Evolutionary conservation across 2,329 filamentous ascomycete species (phyloP).

Genomic region (Aaosphaeria pasadenensis): DNA sequence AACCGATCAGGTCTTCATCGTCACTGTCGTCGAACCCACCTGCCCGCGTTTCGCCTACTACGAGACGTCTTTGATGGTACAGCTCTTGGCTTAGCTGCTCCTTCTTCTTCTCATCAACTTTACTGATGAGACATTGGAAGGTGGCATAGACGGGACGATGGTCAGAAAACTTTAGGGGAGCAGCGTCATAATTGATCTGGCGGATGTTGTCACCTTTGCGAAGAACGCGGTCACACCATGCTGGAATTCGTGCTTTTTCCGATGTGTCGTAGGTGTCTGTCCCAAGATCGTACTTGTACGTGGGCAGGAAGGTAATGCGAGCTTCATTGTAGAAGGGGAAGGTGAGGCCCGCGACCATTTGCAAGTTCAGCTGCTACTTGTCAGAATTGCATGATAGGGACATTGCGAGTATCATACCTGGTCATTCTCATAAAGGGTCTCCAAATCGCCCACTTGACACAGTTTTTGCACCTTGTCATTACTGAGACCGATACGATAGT

Average conservation of each 20-base stretch:
- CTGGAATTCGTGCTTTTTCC: slow-evolving; percentile 90
- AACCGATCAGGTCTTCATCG: slow-evolving; percentile 78
- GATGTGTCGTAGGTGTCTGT: slow-evolving; percentile 90
- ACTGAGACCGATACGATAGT: slow-evolving; percentile 87
- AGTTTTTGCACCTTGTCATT: slow-evolving; percentile 75
- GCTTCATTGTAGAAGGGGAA: slow-evolving; percentile 93
- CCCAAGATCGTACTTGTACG: slow-evolving; percentile 92
- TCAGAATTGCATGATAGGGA: slow-evolving; percentile 12
- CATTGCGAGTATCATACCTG: slow-evolving; percentile 53
- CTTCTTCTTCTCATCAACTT: slow-evolving; percentile 72
- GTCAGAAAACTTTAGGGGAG: slow-evolving; percentile 84
- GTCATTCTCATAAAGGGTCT: slow-evolving; percentile 84
- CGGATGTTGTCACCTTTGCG: slow-evolving; percentile 80
- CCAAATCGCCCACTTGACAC: slow-evolving; percentile 69
- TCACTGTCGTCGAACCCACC: slow-evolving; percentile 58
- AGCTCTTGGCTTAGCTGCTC: slow-evolving; percentile 71
- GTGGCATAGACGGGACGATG: slow-evolving; percentile 92
- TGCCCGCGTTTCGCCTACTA: slow-evolving; percentile 63
- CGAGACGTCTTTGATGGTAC: slow-evolving; percentile 65
- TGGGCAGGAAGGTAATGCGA: slow-evolving; percentile 82
- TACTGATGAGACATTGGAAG: slow-evolving; percentile 79
- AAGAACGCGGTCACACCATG: slow-evolving; percentile 94
- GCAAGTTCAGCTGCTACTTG: slow-evolving; percentile 70
- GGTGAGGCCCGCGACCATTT: slow-evolving; percentile 89
- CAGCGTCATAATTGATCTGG: slow-evolving; percentile 78